Evolutionary conservation across 177 flowering plant genomes (phyloP).

Genomic region (Vitis hybrid): DNA sequence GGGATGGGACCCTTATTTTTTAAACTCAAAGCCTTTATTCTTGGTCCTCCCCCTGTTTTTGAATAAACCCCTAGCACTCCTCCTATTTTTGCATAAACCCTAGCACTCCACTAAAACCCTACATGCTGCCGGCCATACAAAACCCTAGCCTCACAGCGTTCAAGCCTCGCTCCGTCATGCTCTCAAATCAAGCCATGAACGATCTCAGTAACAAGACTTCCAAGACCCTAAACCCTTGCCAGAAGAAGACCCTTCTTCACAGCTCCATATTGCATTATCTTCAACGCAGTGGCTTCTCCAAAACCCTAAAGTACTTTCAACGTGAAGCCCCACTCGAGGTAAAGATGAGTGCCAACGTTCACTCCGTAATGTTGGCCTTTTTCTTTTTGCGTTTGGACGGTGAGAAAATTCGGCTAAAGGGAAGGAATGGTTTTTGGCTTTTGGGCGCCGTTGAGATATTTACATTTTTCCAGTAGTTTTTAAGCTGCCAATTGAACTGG

Average conservation of each 20-base stretch:
- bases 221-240: conserved; percentile 13
- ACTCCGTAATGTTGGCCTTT: background rate
- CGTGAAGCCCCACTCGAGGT: conserved; percentile 51
- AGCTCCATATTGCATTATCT: conserved; percentile 45
- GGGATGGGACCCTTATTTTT: too few relatives aligned
- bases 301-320: conserved; percentile 49
- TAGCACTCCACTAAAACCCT: background rate
- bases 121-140: background rate
- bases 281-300: conserved; percentile 44
- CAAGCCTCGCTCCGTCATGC: conserved; percentile 59
- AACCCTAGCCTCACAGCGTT: conserved; percentile 28
- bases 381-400: background rate
- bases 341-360: background rate
- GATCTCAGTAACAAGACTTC: background rate
- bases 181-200: conserved; percentile 24
- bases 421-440: too few relatives aligned
- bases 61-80: too few relatives aligned
- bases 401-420: background rate
- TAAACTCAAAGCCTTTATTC: too few relatives aligned
- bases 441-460: too few relatives aligned
- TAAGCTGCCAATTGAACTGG: too few relatives aligned
- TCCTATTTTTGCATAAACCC: too few relatives aligned
- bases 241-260: conserved; percentile 32
- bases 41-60: too few relatives aligned
- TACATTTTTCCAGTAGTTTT: too few relatives aligned